Percentiles rank a stretch among this genome's conserved stretches.
These are phyloP conservation scores for Solanum virginianum DNA, from an alignment of 257 asterid species.

Conservation along the genomic window DNA sequence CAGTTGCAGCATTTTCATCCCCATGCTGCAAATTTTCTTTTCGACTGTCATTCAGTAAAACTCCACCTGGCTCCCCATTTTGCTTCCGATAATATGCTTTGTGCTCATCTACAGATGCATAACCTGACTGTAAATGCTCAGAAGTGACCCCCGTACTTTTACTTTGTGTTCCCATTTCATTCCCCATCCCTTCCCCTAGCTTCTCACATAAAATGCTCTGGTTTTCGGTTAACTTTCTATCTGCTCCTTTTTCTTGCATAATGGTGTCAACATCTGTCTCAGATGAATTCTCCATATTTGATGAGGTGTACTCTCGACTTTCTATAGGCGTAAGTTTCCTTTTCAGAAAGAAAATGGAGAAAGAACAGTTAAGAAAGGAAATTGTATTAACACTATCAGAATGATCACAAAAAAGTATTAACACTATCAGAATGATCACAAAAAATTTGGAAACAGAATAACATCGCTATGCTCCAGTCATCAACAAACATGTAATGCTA, in stretches of 20 bases:
- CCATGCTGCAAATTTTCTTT: constrained; percentile 37
- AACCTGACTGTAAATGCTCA: constrained; percentile 41
- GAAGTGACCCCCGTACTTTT: constrained; percentile 31
- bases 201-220: neutral
- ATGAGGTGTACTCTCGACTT: constrained; percentile 67
- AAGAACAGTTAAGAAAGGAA: neutral
- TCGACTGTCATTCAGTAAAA: constrained; percentile 21
- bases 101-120: constrained; percentile 36
- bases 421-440: neutral
- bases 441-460: neutral
- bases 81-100: constrained; percentile 22
- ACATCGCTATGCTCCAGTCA: neutral
- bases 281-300: constrained; percentile 57
- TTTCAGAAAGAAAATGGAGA: constrained; percentile 14
- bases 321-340: constrained; percentile 50
- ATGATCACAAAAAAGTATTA: neutral
- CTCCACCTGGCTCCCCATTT: constrained; percentile 27
- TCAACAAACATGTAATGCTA: neutral
- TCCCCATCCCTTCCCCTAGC: constrained; percentile 19
- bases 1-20: constrained; percentile 26
- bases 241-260: constrained; percentile 46
- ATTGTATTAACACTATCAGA: neutral
- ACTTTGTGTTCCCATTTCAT: constrained; percentile 18
- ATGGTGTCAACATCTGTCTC: constrained; percentile 28
- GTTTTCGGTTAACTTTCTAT: constrained; percentile 31